Conservation (phyloP, 371 early-diverging fungal species). For the Lichtheimia corymbifera region DNA sequence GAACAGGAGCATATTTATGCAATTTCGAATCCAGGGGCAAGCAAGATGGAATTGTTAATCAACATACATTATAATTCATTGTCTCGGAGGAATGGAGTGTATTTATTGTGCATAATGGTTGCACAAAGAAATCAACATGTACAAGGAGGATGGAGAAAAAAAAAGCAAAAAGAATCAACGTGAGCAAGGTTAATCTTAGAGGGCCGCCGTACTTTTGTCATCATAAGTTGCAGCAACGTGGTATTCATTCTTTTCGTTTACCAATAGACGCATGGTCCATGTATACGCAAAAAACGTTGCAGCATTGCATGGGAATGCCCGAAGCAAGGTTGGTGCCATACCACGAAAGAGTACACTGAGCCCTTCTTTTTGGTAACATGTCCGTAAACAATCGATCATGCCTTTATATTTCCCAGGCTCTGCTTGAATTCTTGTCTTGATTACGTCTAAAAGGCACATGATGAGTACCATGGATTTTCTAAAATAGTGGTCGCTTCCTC, state of each 20-base stretch:
- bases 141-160: neutral
- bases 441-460: constrained; percentile 58
- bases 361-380: constrained; percentile 63
- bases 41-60: too few relatives aligned
- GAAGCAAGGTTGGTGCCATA: constrained; percentile 70
- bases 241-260: constrained; percentile 2
- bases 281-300: constrained; percentile 75
- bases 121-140: too few relatives aligned
- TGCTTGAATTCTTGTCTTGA: constrained; percentile 76
- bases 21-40: too few relatives aligned
- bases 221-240: neutral
- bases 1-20: too few relatives aligned
- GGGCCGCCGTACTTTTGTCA: constrained; percentile 1
- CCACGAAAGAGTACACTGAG: constrained; percentile 69
- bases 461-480: neutral
- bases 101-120: too few relatives aligned
- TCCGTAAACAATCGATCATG: constrained; percentile 51
- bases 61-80: too few relatives aligned
- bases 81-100: too few relatives aligned
- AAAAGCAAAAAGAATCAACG: neutral
- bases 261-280: constrained; percentile 46
- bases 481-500: neutral
- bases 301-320: constrained; percentile 89
- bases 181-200: neutral
- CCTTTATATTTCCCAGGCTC: constrained; percentile 60